Evolutionary conservation across 805 yeast genomes (phyloP), one percentile per base, ranked within the genome.

Genomic region (Starmerella apicola): DNA sequence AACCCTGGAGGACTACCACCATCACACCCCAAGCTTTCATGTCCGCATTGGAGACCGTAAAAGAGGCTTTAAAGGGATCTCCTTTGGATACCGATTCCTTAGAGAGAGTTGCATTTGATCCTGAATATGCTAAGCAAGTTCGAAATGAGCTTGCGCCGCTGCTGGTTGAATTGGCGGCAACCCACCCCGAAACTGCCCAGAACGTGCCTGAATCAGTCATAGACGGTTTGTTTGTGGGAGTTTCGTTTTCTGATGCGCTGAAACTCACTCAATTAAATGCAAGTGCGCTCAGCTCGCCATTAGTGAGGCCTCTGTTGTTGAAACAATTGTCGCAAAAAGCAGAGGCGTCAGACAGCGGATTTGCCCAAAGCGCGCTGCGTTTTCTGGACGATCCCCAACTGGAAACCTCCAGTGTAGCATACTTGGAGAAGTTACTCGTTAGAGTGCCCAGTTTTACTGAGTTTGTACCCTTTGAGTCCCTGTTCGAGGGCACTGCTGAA

Each of bases 131-230:
- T 4, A 19, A 4, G 3, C 32, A 22, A 5, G 25, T 29, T 16
- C 49, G 50, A 15, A 39, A 23, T 13, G 37, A n/a, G 24, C 38
- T 49, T 5, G 32, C 48, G 18, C 49, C 48, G 20, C 37, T 42
- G 32, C 39, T 51, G 1, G 37, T 41, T 17, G 37, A 34, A 36
- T 34, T 47, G n/a, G 45, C 38, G 3, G 18, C 17, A 3, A 21
- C 16, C 16, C 15, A 23, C 23, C 44, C 51, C 5, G 37, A 34
- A 5, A 24, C 32, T 13, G 41, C 45, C 17, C 39, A 18, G 12
- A 19, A 12, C 10, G 35, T 48, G 16, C 54, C 54, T 3, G 38
- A 35, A 16, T 13, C 35, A 4, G 30, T 43, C n/a, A 32, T 51
- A 7, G 32, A 30, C 10, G 38, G 39, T 23, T 36, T 52, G 15